phyloP scores from a whole-genome alignment of 2,329 filamentous ascomycete species.

The Blumeria hordei region DNA sequence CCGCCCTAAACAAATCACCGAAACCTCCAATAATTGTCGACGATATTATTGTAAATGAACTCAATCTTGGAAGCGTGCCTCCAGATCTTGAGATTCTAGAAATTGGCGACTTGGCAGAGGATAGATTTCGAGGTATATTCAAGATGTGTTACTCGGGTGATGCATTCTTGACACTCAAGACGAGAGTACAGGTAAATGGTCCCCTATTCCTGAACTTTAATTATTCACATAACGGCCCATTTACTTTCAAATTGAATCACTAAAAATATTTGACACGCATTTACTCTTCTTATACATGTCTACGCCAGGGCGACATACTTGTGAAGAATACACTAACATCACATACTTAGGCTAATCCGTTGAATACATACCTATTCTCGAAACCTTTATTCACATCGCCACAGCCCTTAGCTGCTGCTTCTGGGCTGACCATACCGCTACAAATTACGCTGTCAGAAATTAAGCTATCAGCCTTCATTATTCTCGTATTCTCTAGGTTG shows the following conservation, averaged over 20 bases:
- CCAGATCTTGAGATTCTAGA: slow-evolving; percentile 92
- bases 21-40: slow-evolving; percentile 98
- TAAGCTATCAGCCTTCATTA: slow-evolving; percentile 88
- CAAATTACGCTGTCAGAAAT: slow-evolving; percentile 94
- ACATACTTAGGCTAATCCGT: slow-evolving; percentile 49
- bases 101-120: slow-evolving; percentile 91
- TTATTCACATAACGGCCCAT: too few species aligned
- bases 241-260: too few species aligned
- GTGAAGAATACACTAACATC: too few species aligned
- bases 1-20: slow-evolving; percentile 87
- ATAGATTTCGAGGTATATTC: slow-evolving; percentile 93
- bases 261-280: too few species aligned
- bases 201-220: neutral
- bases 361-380: slow-evolving; percentile 85
- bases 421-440: slow-evolving; percentile 85
- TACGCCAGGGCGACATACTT: too few species aligned
- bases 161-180: slow-evolving; percentile 84
- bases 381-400: slow-evolving; percentile 85
- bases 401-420: slow-evolving; percentile 70
- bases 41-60: slow-evolving; percentile 93
- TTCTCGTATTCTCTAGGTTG: slow-evolving; percentile 89
- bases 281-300: too few species aligned
- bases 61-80: slow-evolving; percentile 85
- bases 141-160: slow-evolving; percentile 98
- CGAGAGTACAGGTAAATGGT: slow-evolving; percentile 60